phyloP scores from a whole-genome alignment of 768 basidiomycete species.

The Termitomyces sp. region DNA sequence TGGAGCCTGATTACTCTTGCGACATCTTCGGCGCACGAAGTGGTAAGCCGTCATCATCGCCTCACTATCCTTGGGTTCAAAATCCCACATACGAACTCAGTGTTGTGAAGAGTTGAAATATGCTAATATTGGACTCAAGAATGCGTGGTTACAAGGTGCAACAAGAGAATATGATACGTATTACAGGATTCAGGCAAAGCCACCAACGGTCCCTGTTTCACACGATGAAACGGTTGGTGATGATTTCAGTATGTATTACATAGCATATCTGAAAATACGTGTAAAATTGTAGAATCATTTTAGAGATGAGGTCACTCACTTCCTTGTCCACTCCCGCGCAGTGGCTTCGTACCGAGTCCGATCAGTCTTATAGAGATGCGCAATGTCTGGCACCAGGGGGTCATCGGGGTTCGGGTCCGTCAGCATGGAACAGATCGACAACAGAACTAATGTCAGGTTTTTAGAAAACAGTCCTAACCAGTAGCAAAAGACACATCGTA shows the following conservation, averaged over 20 bases:
- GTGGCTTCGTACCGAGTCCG: conserved; percentile 95
- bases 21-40: background rate
- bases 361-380: conserved; percentile 99
- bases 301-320: conserved; percentile 48
- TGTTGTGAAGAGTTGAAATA: background rate
- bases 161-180: conserved; percentile 18
- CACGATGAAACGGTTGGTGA: conserved; percentile 3
- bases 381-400: conserved; percentile 97
- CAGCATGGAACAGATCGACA: conserved; percentile 99
- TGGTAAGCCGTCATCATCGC: background rate
- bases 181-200: conserved; percentile 14
- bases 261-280: conserved; percentile 35
- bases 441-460: conserved; percentile 52
- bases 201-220: conserved; percentile 5
- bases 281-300: background rate
- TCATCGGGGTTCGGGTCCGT: conserved; percentile 99
- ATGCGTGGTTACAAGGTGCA: conserved; percentile 16
- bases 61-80: background rate
- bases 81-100: background rate
- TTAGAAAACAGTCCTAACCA: background rate
- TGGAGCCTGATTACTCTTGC: background rate
- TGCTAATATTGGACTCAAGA: conserved; percentile 15
- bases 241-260: conserved; percentile 32
- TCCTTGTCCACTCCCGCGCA: conserved; percentile 99
- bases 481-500: conserved; percentile 25